Base-by-base conservation (phyloP, 129 eudicot genomes). In the Flaveria trinervia region DNA sequence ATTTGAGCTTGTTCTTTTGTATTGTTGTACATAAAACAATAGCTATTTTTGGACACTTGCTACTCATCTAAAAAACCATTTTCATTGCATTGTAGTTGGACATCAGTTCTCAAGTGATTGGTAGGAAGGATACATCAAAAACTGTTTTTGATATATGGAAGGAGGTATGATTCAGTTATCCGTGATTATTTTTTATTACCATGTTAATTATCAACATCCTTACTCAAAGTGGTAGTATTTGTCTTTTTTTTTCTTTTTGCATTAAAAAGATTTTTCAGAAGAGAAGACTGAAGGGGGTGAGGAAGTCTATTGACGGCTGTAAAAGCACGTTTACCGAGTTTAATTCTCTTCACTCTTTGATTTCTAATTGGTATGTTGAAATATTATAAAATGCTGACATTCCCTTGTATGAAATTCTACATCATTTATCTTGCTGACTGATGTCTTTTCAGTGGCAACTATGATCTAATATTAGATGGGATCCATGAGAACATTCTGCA, bases 71-170 rank as follows among this genome's bases (percentile, higher is more conserved):
- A 57, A 39, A 30, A 22, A 60, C 28, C 39, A 28, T 68, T 70
- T 84, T 76, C 73, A 2, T 78, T 51, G 57, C 14, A 26, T 72
- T 67, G 72, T 77, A 91, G 99, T 61, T 85, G 88, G 99, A 89
- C 41, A 82, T 91, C 43, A 85, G 97, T 77, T 89, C 97, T 77
- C 99, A 95, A 84, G 97, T 91, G 74, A 85, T 95, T 77, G 99
- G 99, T 65, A 84, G 89, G 68, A 91, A 95, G 86, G 99, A 95
- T 76, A 52, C 89, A 56, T 79, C 97, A 80, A 91, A 79, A 80
- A 89, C 88, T 84, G 89, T 91, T 54, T 89, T 95, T 78, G 99
- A 91, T 70, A 69, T 94, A 72, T 94, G 99, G 99, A 94, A 89
- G 76, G 99, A 89, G 92, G 99, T 94, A 50, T 81, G 28, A 18